phyloP scores from a whole-genome alignment of 805 yeast species.

The Zygoascus bituminiphila region DNA sequence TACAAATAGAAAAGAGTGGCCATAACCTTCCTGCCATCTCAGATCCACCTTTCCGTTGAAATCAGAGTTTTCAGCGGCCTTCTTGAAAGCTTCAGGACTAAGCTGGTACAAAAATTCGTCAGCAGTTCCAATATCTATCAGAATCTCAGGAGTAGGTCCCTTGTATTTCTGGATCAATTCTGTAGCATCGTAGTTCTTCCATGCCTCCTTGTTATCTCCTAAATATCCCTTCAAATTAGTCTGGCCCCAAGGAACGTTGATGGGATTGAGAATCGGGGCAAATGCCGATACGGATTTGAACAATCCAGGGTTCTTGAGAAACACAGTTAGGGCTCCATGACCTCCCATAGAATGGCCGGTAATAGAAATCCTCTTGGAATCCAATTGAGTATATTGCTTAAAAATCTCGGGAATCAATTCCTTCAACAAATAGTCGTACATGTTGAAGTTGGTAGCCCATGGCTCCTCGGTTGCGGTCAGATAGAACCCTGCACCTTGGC shows the following conservation, averaged over 20 bases:
- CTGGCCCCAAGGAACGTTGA: conserved; percentile 75
- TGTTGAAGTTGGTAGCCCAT: conserved; percentile 63
- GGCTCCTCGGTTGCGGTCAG: conserved; percentile 73
- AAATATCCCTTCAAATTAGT: conserved; percentile 77
- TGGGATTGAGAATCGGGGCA: conserved; percentile 83
- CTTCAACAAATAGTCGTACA: conserved; percentile 73
- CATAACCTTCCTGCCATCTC: conserved; percentile 69
- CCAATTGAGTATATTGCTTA: conserved; percentile 38
- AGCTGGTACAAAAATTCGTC: conserved; percentile 75
- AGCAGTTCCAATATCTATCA: conserved; percentile 74
- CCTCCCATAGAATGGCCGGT: conserved; percentile 99
- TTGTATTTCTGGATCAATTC: conserved; percentile 51
- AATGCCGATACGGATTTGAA: conserved; percentile 82
- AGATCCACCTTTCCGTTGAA: conserved; percentile 56
- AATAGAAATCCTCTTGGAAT: conserved; percentile 52
- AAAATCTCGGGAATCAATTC: conserved; percentile 58
- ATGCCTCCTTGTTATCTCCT: conserved; percentile 45
- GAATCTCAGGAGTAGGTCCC: conserved; percentile 50
- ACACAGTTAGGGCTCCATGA: conserved; percentile 75
- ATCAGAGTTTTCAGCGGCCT: conserved; percentile 50
- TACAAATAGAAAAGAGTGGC: conserved; percentile 84
- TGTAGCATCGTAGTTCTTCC: conserved; percentile 83
- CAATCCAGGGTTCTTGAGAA: conserved; percentile 56
- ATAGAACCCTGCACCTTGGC: conserved; percentile 93
- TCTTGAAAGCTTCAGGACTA: conserved; percentile 63